These are phyloP conservation scores for Penicillium paneum DNA, from an alignment of 2,329 filamentous ascomycete genomes.

Conservation along the genomic window DNA sequence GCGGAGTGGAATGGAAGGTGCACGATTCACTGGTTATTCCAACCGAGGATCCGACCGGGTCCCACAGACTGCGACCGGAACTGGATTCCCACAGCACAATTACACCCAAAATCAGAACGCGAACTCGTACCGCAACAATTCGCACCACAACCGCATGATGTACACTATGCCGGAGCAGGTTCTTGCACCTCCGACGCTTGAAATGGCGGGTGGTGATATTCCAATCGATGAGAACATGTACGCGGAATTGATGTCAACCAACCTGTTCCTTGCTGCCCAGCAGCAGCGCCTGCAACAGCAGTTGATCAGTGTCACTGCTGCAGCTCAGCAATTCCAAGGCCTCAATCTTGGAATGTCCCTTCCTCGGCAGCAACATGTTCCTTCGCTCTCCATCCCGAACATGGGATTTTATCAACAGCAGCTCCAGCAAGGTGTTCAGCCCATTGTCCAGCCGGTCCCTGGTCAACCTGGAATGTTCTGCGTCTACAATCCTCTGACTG, in stretches of 20 bases:
- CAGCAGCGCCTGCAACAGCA: slow-evolving; percentile 95
- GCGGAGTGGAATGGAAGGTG: slow-evolving; percentile 46
- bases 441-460: slow-evolving; percentile 60
- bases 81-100: slow-evolving; percentile 50
- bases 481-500: slow-evolving; percentile 81
- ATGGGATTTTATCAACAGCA: slow-evolving; percentile 64
- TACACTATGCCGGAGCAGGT: slow-evolving; percentile 77
- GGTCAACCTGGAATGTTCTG: slow-evolving; percentile 73
- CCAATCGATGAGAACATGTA: slow-evolving; percentile 83
- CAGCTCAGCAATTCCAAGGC: slow-evolving; percentile 77
- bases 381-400: slow-evolving; percentile 52
- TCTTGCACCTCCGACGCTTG: slow-evolving; percentile 67
- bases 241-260: slow-evolving; percentile 84
- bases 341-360: slow-evolving; percentile 59
- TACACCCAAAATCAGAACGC: slow-evolving; percentile 32
- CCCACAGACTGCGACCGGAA: slow-evolving; percentile 59
- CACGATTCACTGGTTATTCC: slow-evolving; percentile 46
- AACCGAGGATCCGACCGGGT: slow-evolving; percentile 47
- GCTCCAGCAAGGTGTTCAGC: slow-evolving; percentile 63
- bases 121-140: slow-evolving; percentile 31
- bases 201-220: slow-evolving; percentile 63
- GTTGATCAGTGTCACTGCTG: slow-evolving; percentile 76
- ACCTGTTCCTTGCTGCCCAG: slow-evolving; percentile 87
- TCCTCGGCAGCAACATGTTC: slow-evolving; percentile 49
- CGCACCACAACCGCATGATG: slow-evolving; percentile 51